Base-by-base conservation (phyloP, 169 alveolate genomes). In the Toxoplasma gondii region DNA sequence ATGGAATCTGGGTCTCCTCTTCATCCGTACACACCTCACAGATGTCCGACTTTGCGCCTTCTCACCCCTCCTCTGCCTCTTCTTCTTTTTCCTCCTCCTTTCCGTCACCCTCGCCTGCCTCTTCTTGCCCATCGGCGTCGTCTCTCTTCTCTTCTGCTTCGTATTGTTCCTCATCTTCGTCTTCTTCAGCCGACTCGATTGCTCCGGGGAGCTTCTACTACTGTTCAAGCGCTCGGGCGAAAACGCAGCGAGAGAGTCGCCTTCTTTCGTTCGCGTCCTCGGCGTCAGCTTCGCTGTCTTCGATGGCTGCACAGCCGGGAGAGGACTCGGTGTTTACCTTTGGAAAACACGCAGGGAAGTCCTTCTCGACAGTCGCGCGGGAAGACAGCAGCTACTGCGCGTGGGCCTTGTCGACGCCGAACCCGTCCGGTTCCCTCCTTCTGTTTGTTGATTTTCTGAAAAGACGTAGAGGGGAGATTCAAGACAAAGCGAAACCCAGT, bases 361-460 rank as follows among this genome's bases (percentile, higher is more conserved):
- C 91, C 19, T 84, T 84, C 44, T 24, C 91, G 12, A 12, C 41
- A 17, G 91, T 84, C 7, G 91, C 91, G 36, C 19, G 41, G 45
- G 74, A 31, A 45, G 91, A 84, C 39, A 31, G 80, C 78, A 84
- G 91, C 78, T 84, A 84, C 78, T 84, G 91, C 91, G 0, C 64
- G 1, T 84, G 91, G 91, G 91, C 91, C 19, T 39, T 34, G 36
- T 24, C 41, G 41, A 39, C 58, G 41, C 43, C 69, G 22, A 45
- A 31, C 10, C 91, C 91, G 36, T 10, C 91, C 17, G 91, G 80
- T 22, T 45, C 49, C 49, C 91, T 84, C 36, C 69, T 45, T 5
- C 69, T 27, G 4, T 84, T 84, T 36, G 91, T 84, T 0, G 78
- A 39, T 1, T 84, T 39, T 49, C 74, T 84, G 45, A 39, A n/a